Percentiles rank a stretch among this genome's conserved stretches.
Conservation (phyloP, 1,284 basidiomycete genomes). For the Chondrostereum purpureum region DNA sequence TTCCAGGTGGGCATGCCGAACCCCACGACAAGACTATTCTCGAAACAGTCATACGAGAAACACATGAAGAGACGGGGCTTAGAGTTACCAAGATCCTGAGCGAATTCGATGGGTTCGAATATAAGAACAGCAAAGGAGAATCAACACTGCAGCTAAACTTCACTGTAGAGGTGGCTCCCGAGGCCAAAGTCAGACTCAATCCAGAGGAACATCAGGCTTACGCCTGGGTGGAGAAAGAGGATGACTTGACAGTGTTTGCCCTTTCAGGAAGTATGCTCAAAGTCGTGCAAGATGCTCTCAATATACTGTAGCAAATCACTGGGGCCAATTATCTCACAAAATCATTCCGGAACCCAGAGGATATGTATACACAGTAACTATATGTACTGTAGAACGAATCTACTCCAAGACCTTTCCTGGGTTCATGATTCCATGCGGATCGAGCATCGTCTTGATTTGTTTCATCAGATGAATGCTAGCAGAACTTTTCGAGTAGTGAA, state of each 20-base stretch:
- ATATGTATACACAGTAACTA: no score
- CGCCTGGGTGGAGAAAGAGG: background rate
- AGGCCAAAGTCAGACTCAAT: background rate
- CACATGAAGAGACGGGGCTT: background rate
- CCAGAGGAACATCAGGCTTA: background rate
- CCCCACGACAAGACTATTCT: background rate
- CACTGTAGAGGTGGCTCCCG: background rate
- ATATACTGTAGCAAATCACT: no score
- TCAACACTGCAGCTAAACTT: background rate
- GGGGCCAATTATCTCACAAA: no score
- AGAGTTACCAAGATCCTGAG: background rate
- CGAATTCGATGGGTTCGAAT: background rate
- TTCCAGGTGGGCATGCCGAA: background rate
- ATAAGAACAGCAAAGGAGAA: background rate
- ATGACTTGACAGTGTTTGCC: background rate
- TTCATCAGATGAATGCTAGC: conserved; percentile 86
- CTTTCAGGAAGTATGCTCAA: background rate
- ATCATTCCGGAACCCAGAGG: no score
- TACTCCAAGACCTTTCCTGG: conserved; percentile 72
- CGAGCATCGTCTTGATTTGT: conserved; percentile 86
- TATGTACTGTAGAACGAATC: background rate
- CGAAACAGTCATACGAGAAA: background rate
- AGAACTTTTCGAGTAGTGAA: conserved; percentile 82
- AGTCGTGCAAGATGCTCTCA: background rate
- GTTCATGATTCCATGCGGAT: conserved; percentile 89